phyloP scores from a whole-genome alignment of 2,329 filamentous ascomycete genomes.

The Grosmannia huntii region DNA sequence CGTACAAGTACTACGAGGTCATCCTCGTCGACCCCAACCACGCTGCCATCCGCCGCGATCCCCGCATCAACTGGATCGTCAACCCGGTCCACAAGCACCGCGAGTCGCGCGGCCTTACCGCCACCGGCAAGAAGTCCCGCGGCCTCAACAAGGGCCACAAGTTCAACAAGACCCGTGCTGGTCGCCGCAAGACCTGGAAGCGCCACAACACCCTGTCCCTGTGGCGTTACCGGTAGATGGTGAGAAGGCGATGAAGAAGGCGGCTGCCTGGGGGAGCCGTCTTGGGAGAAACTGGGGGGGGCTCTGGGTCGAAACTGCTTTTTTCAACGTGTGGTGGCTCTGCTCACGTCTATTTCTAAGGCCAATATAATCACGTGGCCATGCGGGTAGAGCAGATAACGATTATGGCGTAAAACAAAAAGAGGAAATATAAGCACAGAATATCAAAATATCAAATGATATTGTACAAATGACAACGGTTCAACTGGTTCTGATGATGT shows the following conservation, averaged over 20 bases:
- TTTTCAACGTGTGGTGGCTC: background rate
- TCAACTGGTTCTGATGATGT: background rate
- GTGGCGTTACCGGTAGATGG: slow-evolving; percentile 83
- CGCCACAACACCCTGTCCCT: slow-evolving; percentile 98
- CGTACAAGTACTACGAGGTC: slow-evolving; percentile 99
- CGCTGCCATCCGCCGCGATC: slow-evolving; percentile 98
- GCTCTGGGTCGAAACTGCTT: background rate
- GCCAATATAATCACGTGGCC: background rate
- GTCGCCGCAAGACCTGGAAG: slow-evolving; percentile 99
- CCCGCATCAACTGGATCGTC: slow-evolving; percentile 99
- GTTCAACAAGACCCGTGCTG: slow-evolving; percentile 96
- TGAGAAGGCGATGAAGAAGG: background rate
- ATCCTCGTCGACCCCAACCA: slow-evolving; percentile 99
- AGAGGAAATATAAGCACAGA: background rate
- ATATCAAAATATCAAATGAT: background rate
- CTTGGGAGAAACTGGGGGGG: background rate
- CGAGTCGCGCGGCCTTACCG: slow-evolving; percentile 91
- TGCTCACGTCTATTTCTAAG: background rate
- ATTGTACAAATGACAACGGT: background rate
- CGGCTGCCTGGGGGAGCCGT: background rate
- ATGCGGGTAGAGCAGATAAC: background rate
- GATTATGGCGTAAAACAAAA: background rate
- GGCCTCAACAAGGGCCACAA: slow-evolving; percentile 98
- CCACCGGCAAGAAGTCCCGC: slow-evolving; percentile 98
- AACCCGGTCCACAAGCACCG: slow-evolving; percentile 99